Conservation (phyloP, 2,329 filamentous ascomycete genomes). For the Trichoderma atrobrunneum region DNA sequence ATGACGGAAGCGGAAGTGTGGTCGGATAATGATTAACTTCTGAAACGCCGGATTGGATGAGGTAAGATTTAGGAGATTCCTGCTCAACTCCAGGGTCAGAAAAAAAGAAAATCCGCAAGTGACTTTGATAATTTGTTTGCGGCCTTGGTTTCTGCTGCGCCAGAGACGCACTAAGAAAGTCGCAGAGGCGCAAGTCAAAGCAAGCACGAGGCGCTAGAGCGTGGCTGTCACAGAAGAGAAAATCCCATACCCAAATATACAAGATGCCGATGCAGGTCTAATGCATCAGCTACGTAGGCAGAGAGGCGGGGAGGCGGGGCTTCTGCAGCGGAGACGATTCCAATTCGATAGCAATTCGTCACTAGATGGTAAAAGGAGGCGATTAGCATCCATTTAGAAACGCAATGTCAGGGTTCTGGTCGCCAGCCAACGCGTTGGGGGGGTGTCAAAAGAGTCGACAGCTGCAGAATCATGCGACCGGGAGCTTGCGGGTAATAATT, state of each 20-base stretch:
- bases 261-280: conserved; percentile 14
- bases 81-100: not conserved
- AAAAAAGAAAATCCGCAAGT: not conserved
- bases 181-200: not conserved
- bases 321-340: conserved; percentile 18
- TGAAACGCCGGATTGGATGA: not conserved
- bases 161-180: not conserved
- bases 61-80: not conserved
- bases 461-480: not conserved
- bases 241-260: conserved; percentile 1
- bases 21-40: not conserved
- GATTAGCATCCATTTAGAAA: conserved; percentile 17
- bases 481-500: not conserved
- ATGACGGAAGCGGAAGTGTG: not conserved
- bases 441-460: not conserved
- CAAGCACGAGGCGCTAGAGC: conserved; percentile 1
- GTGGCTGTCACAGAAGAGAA: not conserved
- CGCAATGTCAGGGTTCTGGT: conserved; percentile 2
- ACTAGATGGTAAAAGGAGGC: conserved; percentile 11
- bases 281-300: conserved; percentile 18
- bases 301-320: conserved; percentile 15
- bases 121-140: not conserved
- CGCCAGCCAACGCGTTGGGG: conserved; percentile 3
- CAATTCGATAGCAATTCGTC: conserved; percentile 17
- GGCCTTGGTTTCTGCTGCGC: not conserved